Percentiles rank a stretch among this genome's conserved stretches.
phyloP scores from a whole-genome alignment of 257 asterid species.

The Misopates orontium region DNA sequence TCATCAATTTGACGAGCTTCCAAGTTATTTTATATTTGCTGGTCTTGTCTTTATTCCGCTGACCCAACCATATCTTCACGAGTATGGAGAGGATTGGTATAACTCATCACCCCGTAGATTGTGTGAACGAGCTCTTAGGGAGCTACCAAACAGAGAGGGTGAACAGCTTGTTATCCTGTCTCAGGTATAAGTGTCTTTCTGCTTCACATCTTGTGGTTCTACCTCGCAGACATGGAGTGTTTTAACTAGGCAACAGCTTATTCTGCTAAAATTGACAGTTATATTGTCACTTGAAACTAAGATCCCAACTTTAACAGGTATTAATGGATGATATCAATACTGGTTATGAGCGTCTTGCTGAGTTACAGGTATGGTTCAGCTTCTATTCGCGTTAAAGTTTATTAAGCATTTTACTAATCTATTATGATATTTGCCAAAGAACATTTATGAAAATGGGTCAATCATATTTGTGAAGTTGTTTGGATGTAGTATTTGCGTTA shows the following conservation, averaged over 20 bases:
- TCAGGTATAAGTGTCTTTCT: constrained; percentile 50
- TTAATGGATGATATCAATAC: constrained; percentile 88
- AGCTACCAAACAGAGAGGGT: constrained; percentile 71
- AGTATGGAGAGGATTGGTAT: constrained; percentile 99
- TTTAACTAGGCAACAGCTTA: neutral
- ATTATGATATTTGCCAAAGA: too few relatives aligned
- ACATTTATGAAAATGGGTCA: too few relatives aligned
- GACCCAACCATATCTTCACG: constrained; percentile 94
- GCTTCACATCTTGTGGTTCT: neutral
- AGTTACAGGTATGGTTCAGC: constrained; percentile 67
- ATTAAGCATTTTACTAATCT: neutral
- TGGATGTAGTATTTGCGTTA: too few relatives aligned
- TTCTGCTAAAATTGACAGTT: constrained; percentile 11
- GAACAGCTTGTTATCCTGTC: constrained; percentile 87
- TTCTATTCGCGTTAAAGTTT: neutral
- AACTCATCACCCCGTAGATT: constrained; percentile 92
- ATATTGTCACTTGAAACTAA: neutral
- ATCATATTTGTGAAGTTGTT: too few relatives aligned
- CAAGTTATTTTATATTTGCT: constrained; percentile 92
- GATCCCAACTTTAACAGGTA: constrained; percentile 47
- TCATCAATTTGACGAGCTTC: constrained; percentile 94
- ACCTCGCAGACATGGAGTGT: too few relatives aligned
- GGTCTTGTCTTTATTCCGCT: constrained; percentile 88
- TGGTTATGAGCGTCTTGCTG: constrained; percentile 96
- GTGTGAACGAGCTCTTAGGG: constrained; percentile 89